phyloP scores from a whole-genome alignment of 176 grass and related monocot genomes.

The Aegilops umbellulata region DNA sequence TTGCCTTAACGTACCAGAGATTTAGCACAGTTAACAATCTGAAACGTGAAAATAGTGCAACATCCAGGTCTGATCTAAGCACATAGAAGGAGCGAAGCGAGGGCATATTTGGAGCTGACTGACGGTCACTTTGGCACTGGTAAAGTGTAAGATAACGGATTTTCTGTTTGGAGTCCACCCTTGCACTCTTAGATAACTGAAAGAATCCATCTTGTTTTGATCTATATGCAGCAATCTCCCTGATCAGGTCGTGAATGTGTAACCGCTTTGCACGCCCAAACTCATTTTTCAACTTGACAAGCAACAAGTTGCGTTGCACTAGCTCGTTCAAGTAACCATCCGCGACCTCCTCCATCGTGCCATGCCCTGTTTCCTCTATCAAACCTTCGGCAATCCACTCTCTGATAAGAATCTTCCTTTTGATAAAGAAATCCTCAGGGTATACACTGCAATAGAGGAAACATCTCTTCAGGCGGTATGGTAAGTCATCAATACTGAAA shows the following conservation, averaged over 20 bases:
- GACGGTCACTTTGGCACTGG: neutral
- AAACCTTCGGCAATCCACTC: constrained; percentile 36
- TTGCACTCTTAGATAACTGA: neutral
- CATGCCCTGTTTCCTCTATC: neutral
- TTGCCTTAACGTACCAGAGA: neutral
- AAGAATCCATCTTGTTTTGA: constrained; percentile 7
- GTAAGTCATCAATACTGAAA: constrained; percentile 41
- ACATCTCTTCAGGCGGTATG: constrained; percentile 31
- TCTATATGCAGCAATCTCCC: neutral
- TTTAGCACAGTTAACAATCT: constrained; percentile 24
- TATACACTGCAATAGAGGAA: constrained; percentile 43
- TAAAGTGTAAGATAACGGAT: neutral
- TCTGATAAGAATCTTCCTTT: constrained; percentile 36
- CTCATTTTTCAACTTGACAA: neutral
- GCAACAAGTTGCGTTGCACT: constrained; percentile 12
- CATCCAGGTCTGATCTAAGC: neutral
- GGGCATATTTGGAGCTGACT: neutral
- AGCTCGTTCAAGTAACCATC: constrained; percentile 35
- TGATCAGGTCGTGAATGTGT: constrained; percentile 26
- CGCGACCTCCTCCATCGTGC: constrained; percentile 38
- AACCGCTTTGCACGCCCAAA: constrained; percentile 15
- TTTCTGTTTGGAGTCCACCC: neutral
- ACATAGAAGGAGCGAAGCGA: neutral
- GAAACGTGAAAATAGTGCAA: neutral
- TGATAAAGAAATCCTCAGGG: constrained; percentile 27